A percentile compares a stretch with the other conserved stretches of the same genome.
Evolutionary conservation across 495 filamentous ascomycete species (phyloP).

Genomic region (Chaetomium cochliodes): DNA sequence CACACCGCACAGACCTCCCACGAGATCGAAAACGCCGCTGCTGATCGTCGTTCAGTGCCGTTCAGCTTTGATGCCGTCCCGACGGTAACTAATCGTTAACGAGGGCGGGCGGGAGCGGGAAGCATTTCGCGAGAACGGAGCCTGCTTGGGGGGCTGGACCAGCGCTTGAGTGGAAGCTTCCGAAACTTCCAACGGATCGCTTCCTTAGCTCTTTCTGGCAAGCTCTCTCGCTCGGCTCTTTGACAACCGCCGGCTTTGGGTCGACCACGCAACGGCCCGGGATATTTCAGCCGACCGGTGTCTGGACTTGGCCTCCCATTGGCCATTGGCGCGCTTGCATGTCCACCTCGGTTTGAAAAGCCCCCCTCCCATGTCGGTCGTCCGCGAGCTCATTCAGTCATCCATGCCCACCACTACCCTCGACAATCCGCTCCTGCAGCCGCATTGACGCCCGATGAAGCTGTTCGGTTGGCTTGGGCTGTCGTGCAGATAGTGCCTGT

Average conservation of each 20-base stretch:
- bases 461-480: constrained; percentile 24
- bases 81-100: background rate
- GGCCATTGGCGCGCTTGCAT: background rate
- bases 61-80: background rate
- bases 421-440: constrained; percentile 13
- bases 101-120: background rate
- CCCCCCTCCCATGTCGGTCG: background rate
- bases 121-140: background rate
- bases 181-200: background rate
- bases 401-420: background rate
- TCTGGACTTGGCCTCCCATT: background rate
- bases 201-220: background rate
- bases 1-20: constrained; percentile 1
- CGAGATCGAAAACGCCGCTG: background rate
- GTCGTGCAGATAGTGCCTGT: constrained; percentile 31
- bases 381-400: background rate
- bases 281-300: background rate
- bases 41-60: background rate
- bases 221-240: background rate
- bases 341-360: background rate
- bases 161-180: background rate
- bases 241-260: background rate
- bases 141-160: background rate
- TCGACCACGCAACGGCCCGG: too few species aligned
- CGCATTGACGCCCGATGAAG: constrained; percentile 38